Evolutionary conservation across 2,329 filamentous ascomycete species (phyloP).

Genomic region (Pseudogymnoascus sp.): DNA sequence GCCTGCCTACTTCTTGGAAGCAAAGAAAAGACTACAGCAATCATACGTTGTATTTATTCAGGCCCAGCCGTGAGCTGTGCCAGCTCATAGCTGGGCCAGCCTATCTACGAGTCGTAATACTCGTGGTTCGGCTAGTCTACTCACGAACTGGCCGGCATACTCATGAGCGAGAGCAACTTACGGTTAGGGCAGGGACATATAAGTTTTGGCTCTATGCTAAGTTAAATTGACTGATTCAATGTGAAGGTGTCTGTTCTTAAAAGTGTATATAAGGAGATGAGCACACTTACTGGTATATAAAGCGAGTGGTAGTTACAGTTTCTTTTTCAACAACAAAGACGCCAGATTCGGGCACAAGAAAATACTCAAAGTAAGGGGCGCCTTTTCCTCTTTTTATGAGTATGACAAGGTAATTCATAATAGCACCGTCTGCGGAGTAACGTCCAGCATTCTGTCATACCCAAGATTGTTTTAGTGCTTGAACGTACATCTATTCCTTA

Average conservation of each 20-base stretch:
- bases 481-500: background rate
- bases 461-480: background rate
- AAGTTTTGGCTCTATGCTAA: background rate
- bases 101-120: no score
- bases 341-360: background rate
- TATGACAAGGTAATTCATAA: background rate
- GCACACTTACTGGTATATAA: background rate
- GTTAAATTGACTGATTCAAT: background rate
- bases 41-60: no score
- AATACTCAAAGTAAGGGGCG: background rate
- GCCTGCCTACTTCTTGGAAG: no score
- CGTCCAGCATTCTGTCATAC: background rate
- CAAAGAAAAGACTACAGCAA: no score
- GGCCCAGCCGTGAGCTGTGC: no score
- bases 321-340: background rate
- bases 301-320: background rate
- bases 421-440: background rate
- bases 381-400: background rate
- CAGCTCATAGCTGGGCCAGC: no score
- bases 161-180: no score
- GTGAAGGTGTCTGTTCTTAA: background rate
- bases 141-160: no score
- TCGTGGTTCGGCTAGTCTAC: no score
- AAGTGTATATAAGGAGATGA: background rate
- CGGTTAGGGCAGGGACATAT: no score